Evolutionary conservation across 345 rosid species (phyloP).

Genomic region (Nephelium lappaceum): DNA sequence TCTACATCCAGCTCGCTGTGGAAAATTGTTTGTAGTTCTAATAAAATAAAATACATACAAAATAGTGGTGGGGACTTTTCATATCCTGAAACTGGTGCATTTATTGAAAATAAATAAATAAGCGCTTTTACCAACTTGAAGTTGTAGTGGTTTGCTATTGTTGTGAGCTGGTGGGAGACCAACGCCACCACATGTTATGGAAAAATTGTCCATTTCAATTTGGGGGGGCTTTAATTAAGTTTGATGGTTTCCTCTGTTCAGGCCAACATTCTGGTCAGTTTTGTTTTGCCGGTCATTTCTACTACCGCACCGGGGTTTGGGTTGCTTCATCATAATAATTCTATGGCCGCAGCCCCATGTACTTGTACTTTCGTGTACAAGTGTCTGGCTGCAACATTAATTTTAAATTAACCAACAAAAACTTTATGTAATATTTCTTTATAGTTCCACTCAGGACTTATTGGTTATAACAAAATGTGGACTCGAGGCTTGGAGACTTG

Average conservation of each 20-base stretch:
- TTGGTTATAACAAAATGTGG: neutral
- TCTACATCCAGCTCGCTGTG: neutral
- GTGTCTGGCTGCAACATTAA: neutral
- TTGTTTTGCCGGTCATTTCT: conserved; percentile 18
- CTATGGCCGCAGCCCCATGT: conserved; percentile 17
- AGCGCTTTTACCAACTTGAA: conserved; percentile 8
- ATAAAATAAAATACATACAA: conserved; percentile 1
- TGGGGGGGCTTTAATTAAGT: neutral
- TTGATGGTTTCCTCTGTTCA: conserved; percentile 9
- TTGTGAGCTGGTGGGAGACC: conserved; percentile 30
- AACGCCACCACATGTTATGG: conserved; percentile 6
- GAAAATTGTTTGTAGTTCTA: conserved; percentile 19
- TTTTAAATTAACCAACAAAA: no score
- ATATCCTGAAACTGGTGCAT: conserved; percentile 19
- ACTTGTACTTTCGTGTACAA: neutral
- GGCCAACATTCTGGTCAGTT: conserved; percentile 23
- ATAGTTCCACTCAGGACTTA: no score
- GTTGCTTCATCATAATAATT: neutral
- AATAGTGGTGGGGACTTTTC: conserved; percentile 23
- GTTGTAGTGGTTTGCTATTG: conserved; percentile 19
- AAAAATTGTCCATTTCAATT: conserved; percentile 16
- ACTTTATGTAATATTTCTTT: no score
- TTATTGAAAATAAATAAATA: conserved; percentile 14
- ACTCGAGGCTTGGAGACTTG: no score
- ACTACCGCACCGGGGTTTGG: neutral